phyloP scores from a whole-genome alignment of 2,329 filamentous ascomycete species.

The Pseudogymnoascus sp. region DNA sequence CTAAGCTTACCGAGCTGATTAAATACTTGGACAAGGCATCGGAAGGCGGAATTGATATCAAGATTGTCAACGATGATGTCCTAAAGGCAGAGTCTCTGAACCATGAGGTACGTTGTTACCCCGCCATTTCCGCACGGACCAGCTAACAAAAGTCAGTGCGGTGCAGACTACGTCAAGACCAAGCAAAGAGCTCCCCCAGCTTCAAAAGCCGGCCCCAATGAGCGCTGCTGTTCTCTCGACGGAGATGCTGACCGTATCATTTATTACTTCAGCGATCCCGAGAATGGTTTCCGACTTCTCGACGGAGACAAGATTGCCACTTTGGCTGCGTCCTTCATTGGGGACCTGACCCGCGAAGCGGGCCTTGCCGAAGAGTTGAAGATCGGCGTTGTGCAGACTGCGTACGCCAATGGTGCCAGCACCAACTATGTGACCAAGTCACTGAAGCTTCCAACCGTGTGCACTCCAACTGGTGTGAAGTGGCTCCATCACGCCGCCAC shows the following conservation, averaged over 20 bases:
- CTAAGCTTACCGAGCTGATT: conserved; percentile 77
- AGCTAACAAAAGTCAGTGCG: conserved; percentile 51
- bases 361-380: conserved; percentile 72
- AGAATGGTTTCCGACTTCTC: conserved; percentile 80
- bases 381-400: conserved; percentile 93
- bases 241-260: conserved; percentile 93
- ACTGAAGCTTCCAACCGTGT: conserved; percentile 80
- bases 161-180: conserved; percentile 96
- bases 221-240: conserved; percentile 83
- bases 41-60: conserved; percentile 67
- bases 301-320: conserved; percentile 97
- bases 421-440: conserved; percentile 87
- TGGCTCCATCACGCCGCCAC: conserved; percentile 94
- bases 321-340: conserved; percentile 86
- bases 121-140: not conserved
- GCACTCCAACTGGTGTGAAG: conserved; percentile 93
- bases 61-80: conserved; percentile 87
- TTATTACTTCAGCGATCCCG: conserved; percentile 83
- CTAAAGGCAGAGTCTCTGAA: conserved; percentile 85
- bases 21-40: conserved; percentile 65
- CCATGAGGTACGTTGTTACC: conserved; percentile 56
- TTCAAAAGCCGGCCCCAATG: conserved; percentile 66
- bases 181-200: conserved; percentile 81
- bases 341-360: conserved; percentile 72
- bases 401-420: conserved; percentile 92